Conservation (phyloP, 441 rosid genomes). For the Gossypium gossypioides region DNA sequence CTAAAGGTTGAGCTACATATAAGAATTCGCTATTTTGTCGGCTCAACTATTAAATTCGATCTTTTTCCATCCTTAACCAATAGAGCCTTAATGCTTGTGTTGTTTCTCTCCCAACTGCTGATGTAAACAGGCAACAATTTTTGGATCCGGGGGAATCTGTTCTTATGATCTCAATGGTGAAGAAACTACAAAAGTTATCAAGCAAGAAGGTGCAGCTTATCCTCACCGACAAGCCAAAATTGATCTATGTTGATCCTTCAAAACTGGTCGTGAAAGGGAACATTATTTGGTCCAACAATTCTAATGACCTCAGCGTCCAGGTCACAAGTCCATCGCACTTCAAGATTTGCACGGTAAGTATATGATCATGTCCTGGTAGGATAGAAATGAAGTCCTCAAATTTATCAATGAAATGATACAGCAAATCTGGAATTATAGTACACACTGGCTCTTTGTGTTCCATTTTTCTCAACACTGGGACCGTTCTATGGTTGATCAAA, state of each 20-base stretch:
- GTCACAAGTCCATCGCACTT: constrained; percentile 24
- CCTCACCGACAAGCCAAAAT: constrained; percentile 87
- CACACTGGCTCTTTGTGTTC: not conserved
- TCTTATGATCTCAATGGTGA: constrained; percentile 92
- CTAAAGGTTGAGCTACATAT: not conserved
- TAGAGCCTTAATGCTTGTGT: constrained; percentile 7
- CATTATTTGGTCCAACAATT: constrained; percentile 63
- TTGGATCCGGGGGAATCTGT: constrained; percentile 92
- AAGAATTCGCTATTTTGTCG: not conserved
- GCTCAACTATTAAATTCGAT: not conserved
- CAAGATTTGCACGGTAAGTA: constrained; percentile 80
- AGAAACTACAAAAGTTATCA: constrained; percentile 78
- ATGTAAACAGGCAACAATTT: constrained; percentile 83
- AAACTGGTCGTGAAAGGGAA: constrained; percentile 79
- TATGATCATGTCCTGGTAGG: not conserved
- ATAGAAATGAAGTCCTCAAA: not conserved
- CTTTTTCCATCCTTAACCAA: not conserved
- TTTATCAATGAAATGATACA: not conserved
- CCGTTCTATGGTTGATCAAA: not conserved
- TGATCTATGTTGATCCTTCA: constrained; percentile 85
- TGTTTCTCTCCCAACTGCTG: not conserved
- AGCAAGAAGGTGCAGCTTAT: constrained; percentile 98
- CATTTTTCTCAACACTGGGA: not conserved
- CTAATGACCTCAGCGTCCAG: constrained; percentile 3
- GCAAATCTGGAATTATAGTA: not conserved